Conservation (phyloP, 352 stramenopile species). For the Phytophthora citricola region DNA sequence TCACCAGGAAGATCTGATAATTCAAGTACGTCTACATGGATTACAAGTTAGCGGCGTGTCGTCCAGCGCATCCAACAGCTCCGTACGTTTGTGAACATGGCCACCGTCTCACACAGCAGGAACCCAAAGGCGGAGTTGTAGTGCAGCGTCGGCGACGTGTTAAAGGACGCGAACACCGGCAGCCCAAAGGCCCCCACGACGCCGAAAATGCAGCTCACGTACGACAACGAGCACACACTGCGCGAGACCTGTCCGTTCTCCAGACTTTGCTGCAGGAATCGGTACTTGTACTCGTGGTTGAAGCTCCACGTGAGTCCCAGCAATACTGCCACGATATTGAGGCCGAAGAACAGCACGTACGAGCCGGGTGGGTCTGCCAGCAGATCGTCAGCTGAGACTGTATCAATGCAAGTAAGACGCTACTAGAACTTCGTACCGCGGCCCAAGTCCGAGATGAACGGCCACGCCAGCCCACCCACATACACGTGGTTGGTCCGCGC, state of each 20-base stretch:
- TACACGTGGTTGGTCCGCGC: slow-evolving; percentile 47
- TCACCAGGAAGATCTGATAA: slow-evolving; percentile 61
- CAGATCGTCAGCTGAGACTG: background rate
- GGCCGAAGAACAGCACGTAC: slow-evolving; percentile 58
- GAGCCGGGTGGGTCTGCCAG: slow-evolving; percentile 49
- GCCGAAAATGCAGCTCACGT: slow-evolving; percentile 47
- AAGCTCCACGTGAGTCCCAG: slow-evolving; percentile 61
- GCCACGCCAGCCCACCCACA: slow-evolving; percentile 58
- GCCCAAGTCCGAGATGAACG: slow-evolving; percentile 65
- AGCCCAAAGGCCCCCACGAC: slow-evolving; percentile 46
- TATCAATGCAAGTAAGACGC: background rate
- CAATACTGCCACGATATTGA: slow-evolving; percentile 55
- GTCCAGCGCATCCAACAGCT: background rate
- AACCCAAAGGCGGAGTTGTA: slow-evolving; percentile 55
- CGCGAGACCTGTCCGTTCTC: slow-evolving; percentile 41
- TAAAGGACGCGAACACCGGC: slow-evolving; percentile 51
- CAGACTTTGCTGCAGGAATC: slow-evolving; percentile 43
- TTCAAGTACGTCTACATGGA: slow-evolving; percentile 62
- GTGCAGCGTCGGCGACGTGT: slow-evolving; percentile 46
- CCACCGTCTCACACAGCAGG: slow-evolving; percentile 52
- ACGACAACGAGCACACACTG: slow-evolving; percentile 41
- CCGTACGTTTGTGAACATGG: slow-evolving; percentile 68
- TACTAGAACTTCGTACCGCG: slow-evolving; percentile 41
- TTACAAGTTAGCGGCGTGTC: background rate
- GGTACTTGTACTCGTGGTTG: slow-evolving; percentile 67